Conservation (phyloP, 2,329 filamentous ascomycete genomes). For the Sclerotinia minor region DNA sequence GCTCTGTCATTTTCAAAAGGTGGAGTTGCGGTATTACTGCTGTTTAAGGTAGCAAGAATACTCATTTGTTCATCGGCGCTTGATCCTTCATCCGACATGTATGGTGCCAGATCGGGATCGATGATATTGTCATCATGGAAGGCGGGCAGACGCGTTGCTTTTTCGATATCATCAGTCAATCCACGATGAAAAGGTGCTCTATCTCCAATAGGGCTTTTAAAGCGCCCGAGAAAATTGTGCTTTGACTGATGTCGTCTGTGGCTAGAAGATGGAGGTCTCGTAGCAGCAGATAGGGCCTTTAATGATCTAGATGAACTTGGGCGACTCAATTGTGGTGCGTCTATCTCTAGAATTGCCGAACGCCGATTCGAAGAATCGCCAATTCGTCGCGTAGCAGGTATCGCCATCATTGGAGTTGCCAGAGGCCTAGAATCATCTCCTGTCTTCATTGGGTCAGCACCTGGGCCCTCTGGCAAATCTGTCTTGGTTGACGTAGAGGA, state of each 20-base stretch:
- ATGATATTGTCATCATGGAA: slow-evolving; percentile 99
- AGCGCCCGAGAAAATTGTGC: slow-evolving; percentile 75
- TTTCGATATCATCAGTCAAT: slow-evolving; percentile 64
- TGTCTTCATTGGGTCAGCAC: slow-evolving; percentile 41
- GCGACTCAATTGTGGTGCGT: slow-evolving; percentile 77
- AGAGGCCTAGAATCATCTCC: slow-evolving; percentile 51
- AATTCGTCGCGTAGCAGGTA: slow-evolving; percentile 62
- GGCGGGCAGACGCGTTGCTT: slow-evolving; percentile 72
- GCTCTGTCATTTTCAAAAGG: slow-evolving; percentile 71
- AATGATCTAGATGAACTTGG: slow-evolving; percentile 92
- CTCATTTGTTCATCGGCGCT: slow-evolving; percentile 91
- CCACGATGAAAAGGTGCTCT: slow-evolving; percentile 84
- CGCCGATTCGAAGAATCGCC: slow-evolving; percentile 79
- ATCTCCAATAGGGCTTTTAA: slow-evolving; percentile 73
- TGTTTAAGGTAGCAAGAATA: slow-evolving; percentile 75
- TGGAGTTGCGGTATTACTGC: slow-evolving; percentile 61
- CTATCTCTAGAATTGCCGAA: slow-evolving; percentile 88
- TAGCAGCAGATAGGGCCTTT: slow-evolving; percentile 64
- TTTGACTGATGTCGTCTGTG: slow-evolving; percentile 88
- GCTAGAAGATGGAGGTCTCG: slow-evolving; percentile 75
- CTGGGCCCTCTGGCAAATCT: slow-evolving; percentile 44
- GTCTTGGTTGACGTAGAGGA: slow-evolving; percentile 43
- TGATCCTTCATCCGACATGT: slow-evolving; percentile 91
- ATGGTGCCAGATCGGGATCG: slow-evolving; percentile 90
- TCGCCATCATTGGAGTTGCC: slow-evolving; percentile 72